These are phyloP conservation scores for Drechmeria coniospora DNA, from an alignment of 2,329 filamentous ascomycete species.

Conservation along the genomic window DNA sequence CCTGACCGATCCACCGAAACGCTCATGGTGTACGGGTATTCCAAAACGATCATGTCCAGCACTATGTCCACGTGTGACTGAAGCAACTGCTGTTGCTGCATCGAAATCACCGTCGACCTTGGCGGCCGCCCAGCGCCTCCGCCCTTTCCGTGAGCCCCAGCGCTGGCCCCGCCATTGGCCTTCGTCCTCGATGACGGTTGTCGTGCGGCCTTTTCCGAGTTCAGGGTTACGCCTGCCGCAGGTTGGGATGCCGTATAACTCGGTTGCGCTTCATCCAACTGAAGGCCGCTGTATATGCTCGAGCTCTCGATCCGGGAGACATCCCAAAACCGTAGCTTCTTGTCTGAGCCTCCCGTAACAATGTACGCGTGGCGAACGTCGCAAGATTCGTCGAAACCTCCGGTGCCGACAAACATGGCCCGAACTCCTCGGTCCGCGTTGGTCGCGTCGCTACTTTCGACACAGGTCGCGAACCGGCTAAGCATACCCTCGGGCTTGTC, in stretches of 20 bases:
- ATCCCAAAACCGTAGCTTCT: slow-evolving; percentile 91
- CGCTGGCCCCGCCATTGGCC: not conserved
- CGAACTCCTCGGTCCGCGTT: slow-evolving; percentile 53
- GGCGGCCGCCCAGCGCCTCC: slow-evolving; percentile 32
- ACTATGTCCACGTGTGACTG: slow-evolving; percentile 79
- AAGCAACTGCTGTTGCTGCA: slow-evolving; percentile 75
- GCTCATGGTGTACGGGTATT: slow-evolving; percentile 84
- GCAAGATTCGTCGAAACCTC: slow-evolving; percentile 52
- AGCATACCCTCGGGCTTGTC: slow-evolving; percentile 80
- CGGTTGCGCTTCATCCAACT: slow-evolving; percentile 54
- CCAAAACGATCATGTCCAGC: slow-evolving; percentile 74
- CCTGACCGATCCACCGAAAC: slow-evolving; percentile 81
- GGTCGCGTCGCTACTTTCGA: slow-evolving; percentile 43
- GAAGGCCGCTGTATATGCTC: slow-evolving; percentile 63
- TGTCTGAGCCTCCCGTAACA: slow-evolving; percentile 76
- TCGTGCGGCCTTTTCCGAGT: slow-evolving; percentile 44
- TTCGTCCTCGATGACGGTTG: slow-evolving; percentile 12
- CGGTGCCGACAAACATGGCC: slow-evolving; percentile 58
- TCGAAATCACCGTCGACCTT: slow-evolving; percentile 69
- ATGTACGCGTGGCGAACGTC: slow-evolving; percentile 71
- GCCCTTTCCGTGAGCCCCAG: slow-evolving; percentile 12
- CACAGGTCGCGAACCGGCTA: slow-evolving; percentile 61
- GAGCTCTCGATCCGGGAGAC: slow-evolving; percentile 63
- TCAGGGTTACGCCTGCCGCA: slow-evolving; percentile 46
- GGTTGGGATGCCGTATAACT: slow-evolving; percentile 53